Evolutionary conservation across 2,329 filamentous ascomycete genomes (phyloP).

Genomic region (Fusarium sp.): DNA sequence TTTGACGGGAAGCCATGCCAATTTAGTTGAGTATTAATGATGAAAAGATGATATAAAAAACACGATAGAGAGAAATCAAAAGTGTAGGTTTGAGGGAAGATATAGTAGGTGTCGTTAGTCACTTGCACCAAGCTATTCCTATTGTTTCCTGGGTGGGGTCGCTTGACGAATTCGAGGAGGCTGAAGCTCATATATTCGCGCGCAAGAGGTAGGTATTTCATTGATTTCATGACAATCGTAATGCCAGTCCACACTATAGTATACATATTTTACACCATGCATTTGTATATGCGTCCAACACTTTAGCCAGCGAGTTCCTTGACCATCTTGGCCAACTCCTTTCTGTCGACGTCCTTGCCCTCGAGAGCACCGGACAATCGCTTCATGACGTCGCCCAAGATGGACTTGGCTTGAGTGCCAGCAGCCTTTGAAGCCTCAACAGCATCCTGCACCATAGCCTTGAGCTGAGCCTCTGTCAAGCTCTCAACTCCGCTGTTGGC

Average conservation of each 20-base stretch:
- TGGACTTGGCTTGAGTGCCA: constrained; percentile 54
- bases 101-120: constrained; percentile 4
- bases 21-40: background rate
- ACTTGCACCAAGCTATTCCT: constrained; percentile 11
- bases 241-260: constrained; percentile 20
- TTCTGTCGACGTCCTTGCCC: constrained; percentile 71
- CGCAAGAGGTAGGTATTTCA: constrained; percentile 8
- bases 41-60: too few species aligned
- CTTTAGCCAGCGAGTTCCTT: constrained; percentile 54
- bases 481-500: constrained; percentile 66
- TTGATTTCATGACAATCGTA: constrained; percentile 6
- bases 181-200: background rate
- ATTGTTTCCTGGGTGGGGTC: background rate
- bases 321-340: constrained; percentile 66
- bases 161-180: background rate
- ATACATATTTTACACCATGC: constrained; percentile 39
- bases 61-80: background rate
- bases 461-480: constrained; percentile 66
- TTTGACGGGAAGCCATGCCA: constrained; percentile 46
- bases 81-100: background rate
- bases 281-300: background rate
- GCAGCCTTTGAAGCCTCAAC: constrained; percentile 60
- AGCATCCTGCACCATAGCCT: constrained; percentile 58
- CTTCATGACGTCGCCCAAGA: constrained; percentile 71
- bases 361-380: constrained; percentile 63